phyloP scores from a whole-genome alignment of 2,329 filamentous ascomycete species.

The Pyrenochaeta sp. region DNA sequence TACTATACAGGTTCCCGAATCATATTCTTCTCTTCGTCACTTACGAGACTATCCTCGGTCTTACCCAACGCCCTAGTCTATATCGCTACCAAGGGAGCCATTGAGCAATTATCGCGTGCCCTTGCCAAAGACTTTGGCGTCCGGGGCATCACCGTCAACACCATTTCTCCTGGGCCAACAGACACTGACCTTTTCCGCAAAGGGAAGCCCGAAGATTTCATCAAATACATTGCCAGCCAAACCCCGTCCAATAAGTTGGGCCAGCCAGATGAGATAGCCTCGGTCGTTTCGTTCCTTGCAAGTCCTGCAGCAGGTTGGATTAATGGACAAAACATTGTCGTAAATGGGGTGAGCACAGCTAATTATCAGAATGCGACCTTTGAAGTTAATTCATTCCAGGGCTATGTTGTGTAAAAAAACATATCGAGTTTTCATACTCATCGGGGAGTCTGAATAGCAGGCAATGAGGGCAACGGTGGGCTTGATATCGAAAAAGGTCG shows the following conservation, averaged over 20 bases:
- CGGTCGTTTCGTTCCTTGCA: slow-evolving; percentile 28
- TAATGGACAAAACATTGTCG: slow-evolving; percentile 39
- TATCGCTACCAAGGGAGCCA: slow-evolving; percentile 64
- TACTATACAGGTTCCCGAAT: too few relatives aligned
- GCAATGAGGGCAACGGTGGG: too few relatives aligned
- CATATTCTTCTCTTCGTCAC: too few relatives aligned
- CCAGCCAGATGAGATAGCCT: slow-evolving; percentile 36
- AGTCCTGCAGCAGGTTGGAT: slow-evolving; percentile 30
- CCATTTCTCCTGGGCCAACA: slow-evolving; percentile 63
- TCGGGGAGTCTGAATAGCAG: too few relatives aligned
- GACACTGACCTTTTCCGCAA: slow-evolving; percentile 64
- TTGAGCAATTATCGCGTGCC: slow-evolving; percentile 66
- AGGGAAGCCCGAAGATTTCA: slow-evolving; percentile 46
- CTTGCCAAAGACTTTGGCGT: slow-evolving; percentile 64
- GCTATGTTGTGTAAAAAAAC: too few relatives aligned
- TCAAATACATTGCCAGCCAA: slow-evolving; percentile 25
- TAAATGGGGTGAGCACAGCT: slow-evolving; percentile 41
- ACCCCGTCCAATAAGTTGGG: slow-evolving; percentile 32
- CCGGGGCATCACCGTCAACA: slow-evolving; percentile 62
- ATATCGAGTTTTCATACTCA: too few relatives aligned
- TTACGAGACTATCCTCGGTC: too few relatives aligned
- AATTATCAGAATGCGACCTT: too few relatives aligned
- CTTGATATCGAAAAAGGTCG: too few relatives aligned
- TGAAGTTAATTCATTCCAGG: too few relatives aligned
- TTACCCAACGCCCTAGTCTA: slow-evolving; percentile 53